Evolutionary conservation across 1,284 basidiomycete species (phyloP), one percentile per base, ranked within the genome.

Genomic region (Wolfiporia cocos): DNA sequence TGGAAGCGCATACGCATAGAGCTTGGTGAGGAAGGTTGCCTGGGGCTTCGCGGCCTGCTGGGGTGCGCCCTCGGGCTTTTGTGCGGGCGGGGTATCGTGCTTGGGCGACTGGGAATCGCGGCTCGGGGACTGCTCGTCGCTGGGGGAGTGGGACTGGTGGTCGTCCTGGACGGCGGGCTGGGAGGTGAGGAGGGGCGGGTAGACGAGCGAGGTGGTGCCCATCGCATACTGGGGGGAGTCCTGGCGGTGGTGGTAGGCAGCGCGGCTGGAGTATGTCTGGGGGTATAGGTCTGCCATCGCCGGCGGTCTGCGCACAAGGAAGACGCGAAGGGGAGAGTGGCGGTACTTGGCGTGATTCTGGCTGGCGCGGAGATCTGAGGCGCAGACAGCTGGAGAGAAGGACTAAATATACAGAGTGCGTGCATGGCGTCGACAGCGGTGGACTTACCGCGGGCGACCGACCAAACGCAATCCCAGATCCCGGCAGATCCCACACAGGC

Each of bases 1-100:
- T 46, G 32, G 50, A 34, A n/a, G 53, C 40, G 81, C 84, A 56
- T 59, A 90, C 88, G 84, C 81, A 74, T 92, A 93, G 37, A 93
- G 78, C 73, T 92, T 93, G 62, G 89, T 92, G 57, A 93, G 72
- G 62, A 93, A 93, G 9, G 90, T 92, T 0, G 88, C 86, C 68
- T 92, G 87, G 1, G 88, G 81, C 70, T 88, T 88, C 37, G 77
- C 67, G 35, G 73, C 68, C 49, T 73, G 71, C 48, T 68, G 63
- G 41, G 55, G 54, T 48, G 65, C 54, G 60, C 61, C 69, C 43
- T 68, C 54, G 53, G 70, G 64, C 66, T 77, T 70, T 63, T 71
- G 49, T 43, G 69, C 58, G 39, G 66, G 64, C 3, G 68, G 67
- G 38, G 57, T 54, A 32, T 63, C 64, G 17, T 60, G 53, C 58